Evolutionary conservation across 140 eudicot genomes (phyloP), one percentile per base, ranked within the genome.

Genomic region (Erigeron philadelphicus): DNA sequence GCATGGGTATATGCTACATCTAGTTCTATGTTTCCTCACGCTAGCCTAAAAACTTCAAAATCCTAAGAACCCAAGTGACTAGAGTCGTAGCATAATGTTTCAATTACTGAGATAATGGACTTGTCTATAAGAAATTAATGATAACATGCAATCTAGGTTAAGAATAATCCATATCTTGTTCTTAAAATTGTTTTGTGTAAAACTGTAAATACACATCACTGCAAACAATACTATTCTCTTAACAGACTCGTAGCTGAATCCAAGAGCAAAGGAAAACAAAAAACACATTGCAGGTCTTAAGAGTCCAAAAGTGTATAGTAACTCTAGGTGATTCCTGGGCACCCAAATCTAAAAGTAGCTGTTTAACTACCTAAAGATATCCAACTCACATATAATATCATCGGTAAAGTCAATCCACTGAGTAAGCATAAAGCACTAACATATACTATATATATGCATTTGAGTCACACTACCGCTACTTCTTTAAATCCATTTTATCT

Each of bases 21-120:
- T 35, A 74, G 61, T 45, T 56, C 0, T 16, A 48, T 72, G 16
- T 17, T 61, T 18, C 59, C 69, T 59, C 44, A 2, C 15, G 61
- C 35, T 15, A 18, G 9, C 48, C 62, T 65, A 64, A 21, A 66
- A 63, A 18, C 8, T 61, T 53, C 72, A 64, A 21, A 66, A 63
- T 43, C 64, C 66, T 55, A 64, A 10, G 12, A 25, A 55, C 46
- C 11, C 16, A 11, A 66, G 15, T 56, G 23, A 60, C 9, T 12
- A 13, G 19, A 23, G 45, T 7, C 65, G 1, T 19, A 59, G 23
- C 8, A 59, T 16, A 25, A 11, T 40, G 6, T 61, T n/a, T 23
- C 11, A 25, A 31, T 0, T 31, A 31, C 4, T 31, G 38, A 31
- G 38, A 31, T 31, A 31, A 5, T 31, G 38, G 38, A 31, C 3